Conservation (phyloP, 2,329 filamentous ascomycete genomes). For the Fusarium mundagurra region DNA sequence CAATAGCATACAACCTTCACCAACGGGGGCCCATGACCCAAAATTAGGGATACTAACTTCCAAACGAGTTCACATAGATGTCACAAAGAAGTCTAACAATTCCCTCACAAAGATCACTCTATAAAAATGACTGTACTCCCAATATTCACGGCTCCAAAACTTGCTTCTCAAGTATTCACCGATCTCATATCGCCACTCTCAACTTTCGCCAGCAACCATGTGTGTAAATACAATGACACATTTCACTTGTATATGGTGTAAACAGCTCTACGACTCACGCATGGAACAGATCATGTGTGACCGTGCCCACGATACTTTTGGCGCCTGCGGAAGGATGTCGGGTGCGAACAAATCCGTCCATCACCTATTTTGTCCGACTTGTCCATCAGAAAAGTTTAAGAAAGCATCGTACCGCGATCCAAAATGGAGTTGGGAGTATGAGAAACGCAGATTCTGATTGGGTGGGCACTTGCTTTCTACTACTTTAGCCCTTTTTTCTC, state of each 20-base stretch:
- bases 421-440: not conserved
- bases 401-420: not conserved
- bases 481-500: not conserved
- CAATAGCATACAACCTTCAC: not conserved
- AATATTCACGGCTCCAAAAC: not conserved
- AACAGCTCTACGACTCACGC: not conserved
- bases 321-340: not conserved
- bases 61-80: not conserved
- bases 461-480: fast-evolving
- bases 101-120: too few relatives aligned
- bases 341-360: not conserved
- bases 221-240: not conserved
- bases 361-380: not conserved
- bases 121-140: not conserved
- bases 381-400: not conserved
- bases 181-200: not conserved
- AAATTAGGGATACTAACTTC: not conserved
- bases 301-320: not conserved
- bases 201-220: not conserved
- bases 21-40: not conserved
- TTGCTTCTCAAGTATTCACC: not conserved
- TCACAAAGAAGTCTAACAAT: not conserved
- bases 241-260: not conserved
- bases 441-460: not conserved
- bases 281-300: not conserved